phyloP scores from a whole-genome alignment of 1,284 basidiomycete species.

The Calocybe gambosa region DNA sequence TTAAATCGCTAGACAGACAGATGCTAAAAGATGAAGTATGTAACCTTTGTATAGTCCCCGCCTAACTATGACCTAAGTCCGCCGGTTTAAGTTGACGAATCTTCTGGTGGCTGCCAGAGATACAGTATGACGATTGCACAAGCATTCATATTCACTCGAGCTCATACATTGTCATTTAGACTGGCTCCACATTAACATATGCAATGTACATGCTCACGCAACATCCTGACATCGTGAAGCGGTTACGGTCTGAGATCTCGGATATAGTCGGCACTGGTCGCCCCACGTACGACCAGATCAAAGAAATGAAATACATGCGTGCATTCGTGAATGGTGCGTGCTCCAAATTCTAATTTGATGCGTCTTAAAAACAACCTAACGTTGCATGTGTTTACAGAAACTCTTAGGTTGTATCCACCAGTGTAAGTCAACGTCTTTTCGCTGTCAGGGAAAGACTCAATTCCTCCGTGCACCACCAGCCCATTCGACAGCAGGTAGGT shows the following conservation, averaged over 20 bases:
- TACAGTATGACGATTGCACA: constrained; percentile 26
- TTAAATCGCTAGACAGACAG: constrained; percentile 18
- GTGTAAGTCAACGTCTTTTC: constrained; percentile 19
- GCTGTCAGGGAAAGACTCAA: background rate
- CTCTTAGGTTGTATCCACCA: constrained; percentile 26
- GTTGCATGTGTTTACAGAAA: constrained; percentile 17
- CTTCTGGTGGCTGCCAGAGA: constrained; percentile 47
- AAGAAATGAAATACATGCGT: constrained; percentile 44
- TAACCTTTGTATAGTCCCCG: background rate
- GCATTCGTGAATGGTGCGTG: constrained; percentile 42
- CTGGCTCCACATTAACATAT: constrained; percentile 41
- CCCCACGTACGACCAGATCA: constrained; percentile 40
- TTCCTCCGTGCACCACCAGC: constrained; percentile 11
- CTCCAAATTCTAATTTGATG: background rate
- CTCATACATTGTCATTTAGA: constrained; percentile 23
- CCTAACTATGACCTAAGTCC: background rate
- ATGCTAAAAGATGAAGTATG: constrained; percentile 39
- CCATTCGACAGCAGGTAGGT: constrained; percentile 27
- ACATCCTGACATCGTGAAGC: constrained; percentile 36
- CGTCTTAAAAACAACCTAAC: background rate
- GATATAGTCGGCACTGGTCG: constrained; percentile 32
- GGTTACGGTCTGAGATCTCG: constrained; percentile 44
- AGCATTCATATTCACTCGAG: background rate
- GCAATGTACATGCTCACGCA: constrained; percentile 44
- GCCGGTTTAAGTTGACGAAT: constrained; percentile 28